These are phyloP conservation scores for Pythium pyrilobum DNA, from an alignment of 352 stramenopile species.

Conservation along the genomic window DNA sequence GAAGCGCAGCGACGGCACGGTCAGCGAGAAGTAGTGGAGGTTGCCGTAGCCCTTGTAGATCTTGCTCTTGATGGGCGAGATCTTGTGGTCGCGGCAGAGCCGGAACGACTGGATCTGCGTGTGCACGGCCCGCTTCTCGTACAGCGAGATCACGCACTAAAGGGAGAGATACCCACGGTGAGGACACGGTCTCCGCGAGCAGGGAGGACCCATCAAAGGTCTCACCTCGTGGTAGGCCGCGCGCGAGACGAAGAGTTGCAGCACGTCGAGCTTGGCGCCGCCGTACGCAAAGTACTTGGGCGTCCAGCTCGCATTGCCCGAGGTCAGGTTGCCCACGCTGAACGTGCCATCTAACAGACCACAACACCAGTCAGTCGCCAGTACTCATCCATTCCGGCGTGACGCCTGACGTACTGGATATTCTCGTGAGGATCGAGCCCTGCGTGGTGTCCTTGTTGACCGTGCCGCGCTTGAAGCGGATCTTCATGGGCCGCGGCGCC, in stretches of 20 bases:
- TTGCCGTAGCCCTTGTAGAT: slow-evolving; percentile 87
- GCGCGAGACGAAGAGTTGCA: slow-evolving; percentile 81
- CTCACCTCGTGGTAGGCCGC: slow-evolving; percentile 74
- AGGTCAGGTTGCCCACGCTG: slow-evolving; percentile 75
- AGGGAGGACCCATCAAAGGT: background rate
- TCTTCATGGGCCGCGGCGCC: slow-evolving; percentile 60
- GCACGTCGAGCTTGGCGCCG: slow-evolving; percentile 73
- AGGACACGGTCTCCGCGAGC: background rate
- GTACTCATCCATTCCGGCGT: background rate
- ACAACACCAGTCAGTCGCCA: slow-evolving; percentile 15
- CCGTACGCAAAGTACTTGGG: slow-evolving; percentile 82
- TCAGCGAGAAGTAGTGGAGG: slow-evolving; percentile 81
- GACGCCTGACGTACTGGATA: slow-evolving; percentile 50
- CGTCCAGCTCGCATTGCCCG: slow-evolving; percentile 68
- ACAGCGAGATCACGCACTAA: slow-evolving; percentile 78
- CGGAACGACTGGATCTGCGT: slow-evolving; percentile 84
- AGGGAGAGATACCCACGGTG: background rate
- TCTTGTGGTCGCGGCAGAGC: slow-evolving; percentile 78
- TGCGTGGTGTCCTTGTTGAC: slow-evolving; percentile 70
- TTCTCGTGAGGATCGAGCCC: slow-evolving; percentile 64
- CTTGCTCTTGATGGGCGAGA: slow-evolving; percentile 82
- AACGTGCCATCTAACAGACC: slow-evolving; percentile 63
- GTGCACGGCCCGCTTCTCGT: slow-evolving; percentile 77
- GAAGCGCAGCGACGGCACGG: slow-evolving; percentile 74
- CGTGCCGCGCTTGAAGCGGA: slow-evolving; percentile 63